These are phyloP conservation scores for Sedum album DNA, from an alignment of 164 flowering plant genomes.

Conservation along the genomic window DNA sequence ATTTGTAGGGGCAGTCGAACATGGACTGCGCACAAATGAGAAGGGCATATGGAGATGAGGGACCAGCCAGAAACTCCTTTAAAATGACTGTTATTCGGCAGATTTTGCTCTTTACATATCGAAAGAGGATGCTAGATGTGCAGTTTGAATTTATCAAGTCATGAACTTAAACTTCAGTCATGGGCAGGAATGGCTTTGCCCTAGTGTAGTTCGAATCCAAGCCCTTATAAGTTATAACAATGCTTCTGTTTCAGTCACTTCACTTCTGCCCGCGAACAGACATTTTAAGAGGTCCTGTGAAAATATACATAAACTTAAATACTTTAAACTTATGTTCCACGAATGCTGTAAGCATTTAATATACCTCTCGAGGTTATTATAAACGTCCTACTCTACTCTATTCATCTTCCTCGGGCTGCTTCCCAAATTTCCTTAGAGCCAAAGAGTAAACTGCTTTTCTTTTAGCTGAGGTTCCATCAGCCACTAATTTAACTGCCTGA, in stretches of 20 bases:
- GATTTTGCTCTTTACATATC: neutral
- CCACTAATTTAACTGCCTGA: conserved; percentile 36
- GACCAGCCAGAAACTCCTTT: neutral
- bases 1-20: neutral
- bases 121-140: neutral
- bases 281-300: neutral
- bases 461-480: conserved; percentile 39
- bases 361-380: neutral
- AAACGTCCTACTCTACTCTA: conserved; percentile 10
- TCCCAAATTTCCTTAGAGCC: conserved; percentile 67
- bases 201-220: neutral
- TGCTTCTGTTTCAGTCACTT: neutral
- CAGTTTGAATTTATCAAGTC: neutral
- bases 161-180: neutral
- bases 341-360: neutral
- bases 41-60: neutral
- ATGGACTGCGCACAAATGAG: neutral
- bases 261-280: neutral
- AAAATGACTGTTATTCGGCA: neutral
- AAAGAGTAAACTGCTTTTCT: conserved; percentile 62
- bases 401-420: conserved; percentile 33
- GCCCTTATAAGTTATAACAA: neutral
- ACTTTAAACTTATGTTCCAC: neutral
- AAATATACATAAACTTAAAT: neutral
- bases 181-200: neutral